Evolutionary conservation across 2,329 filamentous ascomycete genomes (phyloP).

Genomic region (Pseudogymnoascus sp.): DNA sequence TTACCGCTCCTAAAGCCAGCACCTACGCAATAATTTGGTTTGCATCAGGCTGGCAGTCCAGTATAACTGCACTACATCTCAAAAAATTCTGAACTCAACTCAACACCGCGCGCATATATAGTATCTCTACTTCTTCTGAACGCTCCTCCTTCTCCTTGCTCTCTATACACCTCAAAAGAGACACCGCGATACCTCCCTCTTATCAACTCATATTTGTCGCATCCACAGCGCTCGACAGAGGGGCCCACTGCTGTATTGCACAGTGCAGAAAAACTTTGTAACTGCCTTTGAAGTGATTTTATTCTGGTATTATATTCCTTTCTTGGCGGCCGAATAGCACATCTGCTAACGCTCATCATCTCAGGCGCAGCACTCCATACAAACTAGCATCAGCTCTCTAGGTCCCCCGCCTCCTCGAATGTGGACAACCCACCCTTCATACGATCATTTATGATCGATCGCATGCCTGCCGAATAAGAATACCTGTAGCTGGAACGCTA

Average conservation of each 20-base stretch:
- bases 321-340: background rate
- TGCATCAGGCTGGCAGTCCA: no score
- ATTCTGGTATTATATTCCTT: background rate
- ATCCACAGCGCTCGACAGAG: background rate
- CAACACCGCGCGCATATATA: background rate
- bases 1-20: background rate
- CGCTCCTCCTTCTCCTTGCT: background rate
- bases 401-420: background rate
- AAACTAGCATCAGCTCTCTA: background rate
- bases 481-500: constrained; percentile 2
- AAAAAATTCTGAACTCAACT: background rate
- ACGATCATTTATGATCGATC: background rate
- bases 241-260: background rate
- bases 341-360: background rate
- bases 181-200: background rate
- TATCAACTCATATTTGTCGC: background rate
- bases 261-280: background rate
- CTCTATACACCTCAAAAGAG: background rate
- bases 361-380: background rate
- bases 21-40: no score
- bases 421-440: background rate
- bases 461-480: background rate
- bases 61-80: background rate
- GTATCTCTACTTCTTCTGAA: background rate
- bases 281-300: background rate